Conservation (phyloP, 345 rosid genomes). For the Hirschfeldia incana region DNA sequence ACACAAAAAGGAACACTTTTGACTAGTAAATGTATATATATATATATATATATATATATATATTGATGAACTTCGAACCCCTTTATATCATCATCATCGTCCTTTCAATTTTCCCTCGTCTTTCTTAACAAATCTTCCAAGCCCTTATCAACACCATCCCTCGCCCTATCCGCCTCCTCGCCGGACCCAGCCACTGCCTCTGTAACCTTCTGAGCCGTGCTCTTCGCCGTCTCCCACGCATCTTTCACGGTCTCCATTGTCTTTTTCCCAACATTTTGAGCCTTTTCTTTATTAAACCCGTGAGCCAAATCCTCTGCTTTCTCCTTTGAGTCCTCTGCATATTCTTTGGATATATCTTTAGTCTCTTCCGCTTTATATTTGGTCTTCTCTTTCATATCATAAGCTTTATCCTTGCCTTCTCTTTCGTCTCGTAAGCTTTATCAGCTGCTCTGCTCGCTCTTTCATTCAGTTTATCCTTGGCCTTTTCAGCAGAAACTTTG, state of each 20-base stretch:
- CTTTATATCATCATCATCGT: conserved; percentile 25
- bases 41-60: no score
- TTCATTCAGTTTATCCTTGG: conserved; percentile 24
- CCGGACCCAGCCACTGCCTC: conserved; percentile 38
- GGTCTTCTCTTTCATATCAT: not conserved
- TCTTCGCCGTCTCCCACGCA: conserved; percentile 34
- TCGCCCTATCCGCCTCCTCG: conserved; percentile 32
- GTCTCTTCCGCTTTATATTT: conserved; percentile 11
- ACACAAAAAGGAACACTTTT: not conserved
- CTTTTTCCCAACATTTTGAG: conserved; percentile 34
- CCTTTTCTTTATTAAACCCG: conserved; percentile 37
- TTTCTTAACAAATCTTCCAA: conserved; percentile 33
- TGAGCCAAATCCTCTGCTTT: conserved; percentile 32
- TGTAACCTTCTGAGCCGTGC: conserved; percentile 37
- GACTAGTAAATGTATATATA: not conserved
- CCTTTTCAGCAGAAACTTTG: not conserved
- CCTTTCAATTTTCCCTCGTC: not conserved
- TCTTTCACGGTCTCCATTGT: conserved; percentile 39
- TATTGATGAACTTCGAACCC: conserved; percentile 13
- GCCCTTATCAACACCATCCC: conserved; percentile 29
- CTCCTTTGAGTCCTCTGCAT: conserved; percentile 28
- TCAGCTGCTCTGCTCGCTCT: conserved; percentile 31
- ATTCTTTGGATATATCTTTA: conserved; percentile 10
- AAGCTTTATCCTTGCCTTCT: conserved; percentile 23
- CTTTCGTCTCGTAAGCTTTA: conserved; percentile 12